Conservation (phyloP, 176 grass and related monocot genomes). For the Oryza meyeriana region DNA sequence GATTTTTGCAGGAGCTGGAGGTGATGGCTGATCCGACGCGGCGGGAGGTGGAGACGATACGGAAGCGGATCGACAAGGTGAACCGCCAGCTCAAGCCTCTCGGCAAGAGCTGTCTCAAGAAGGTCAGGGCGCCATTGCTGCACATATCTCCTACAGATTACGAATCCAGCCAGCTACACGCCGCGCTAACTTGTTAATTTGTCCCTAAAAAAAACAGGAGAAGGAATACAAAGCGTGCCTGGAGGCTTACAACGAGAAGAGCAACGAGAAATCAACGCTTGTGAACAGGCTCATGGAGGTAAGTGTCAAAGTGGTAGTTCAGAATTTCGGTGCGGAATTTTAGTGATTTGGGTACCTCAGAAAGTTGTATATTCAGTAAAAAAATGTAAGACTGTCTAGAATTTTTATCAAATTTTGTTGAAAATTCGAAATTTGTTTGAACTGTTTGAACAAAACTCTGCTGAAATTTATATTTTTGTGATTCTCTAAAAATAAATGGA, state of each 20-base stretch:
- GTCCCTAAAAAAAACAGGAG: slow-evolving; percentile 14
- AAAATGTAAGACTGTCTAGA: neutral
- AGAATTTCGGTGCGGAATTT: neutral
- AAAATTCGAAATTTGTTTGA: neutral
- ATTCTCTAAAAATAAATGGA: neutral
- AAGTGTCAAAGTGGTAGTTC: no score
- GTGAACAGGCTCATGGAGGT: slow-evolving; percentile 46
- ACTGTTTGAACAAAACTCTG: neutral
- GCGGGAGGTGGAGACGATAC: slow-evolving; percentile 67
- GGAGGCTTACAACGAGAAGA: slow-evolving; percentile 39
- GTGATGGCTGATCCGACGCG: slow-evolving; percentile 76
- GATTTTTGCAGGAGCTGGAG: slow-evolving; percentile 58
- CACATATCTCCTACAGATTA: neutral
- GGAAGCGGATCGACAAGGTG: slow-evolving; percentile 65
- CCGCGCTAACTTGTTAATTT: neutral
- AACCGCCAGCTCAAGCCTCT: slow-evolving; percentile 82
- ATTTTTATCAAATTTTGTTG: neutral
- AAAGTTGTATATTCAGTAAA: neutral
- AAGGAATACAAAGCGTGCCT: slow-evolving; percentile 46
- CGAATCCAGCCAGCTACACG: no score
- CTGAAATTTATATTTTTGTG: no score
- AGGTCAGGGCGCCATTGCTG: slow-evolving; percentile 31
- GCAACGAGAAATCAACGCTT: slow-evolving; percentile 34
- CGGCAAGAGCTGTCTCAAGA: slow-evolving; percentile 61
- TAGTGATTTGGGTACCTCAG: neutral